Percentiles rank a stretch among this genome's conserved stretches.
These are phyloP conservation scores for Bruguiera gymnorhiza DNA, from an alignment of 345 rosid species.

Conservation along the genomic window DNA sequence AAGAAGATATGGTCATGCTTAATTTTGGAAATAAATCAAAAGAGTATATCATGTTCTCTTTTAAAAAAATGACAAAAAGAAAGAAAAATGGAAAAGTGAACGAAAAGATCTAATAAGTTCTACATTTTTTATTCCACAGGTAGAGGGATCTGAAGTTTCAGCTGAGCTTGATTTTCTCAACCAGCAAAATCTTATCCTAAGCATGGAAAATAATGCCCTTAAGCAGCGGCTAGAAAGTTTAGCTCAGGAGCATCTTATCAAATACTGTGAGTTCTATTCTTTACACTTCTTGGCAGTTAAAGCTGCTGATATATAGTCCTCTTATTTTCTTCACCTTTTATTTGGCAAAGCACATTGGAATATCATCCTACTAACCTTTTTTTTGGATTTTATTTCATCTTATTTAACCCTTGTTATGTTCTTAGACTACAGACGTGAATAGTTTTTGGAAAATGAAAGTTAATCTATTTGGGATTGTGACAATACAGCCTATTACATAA, in stretches of 20 bases:
- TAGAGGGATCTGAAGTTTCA: conserved; percentile 72
- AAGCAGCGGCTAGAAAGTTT: conserved; percentile 75
- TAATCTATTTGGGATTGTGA: too few species aligned
- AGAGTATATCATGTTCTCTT: too few species aligned
- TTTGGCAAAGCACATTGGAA: background rate
- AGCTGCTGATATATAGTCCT: background rate
- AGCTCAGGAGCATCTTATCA: conserved; percentile 78
- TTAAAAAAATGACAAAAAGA: too few species aligned
- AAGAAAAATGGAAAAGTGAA: too few species aligned
- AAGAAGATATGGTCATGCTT: background rate
- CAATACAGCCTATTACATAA: too few species aligned
- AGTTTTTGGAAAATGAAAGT: too few species aligned
- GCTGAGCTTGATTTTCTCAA: conserved; percentile 89
- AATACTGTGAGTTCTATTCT: conserved; percentile 50
- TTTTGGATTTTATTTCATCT: background rate
- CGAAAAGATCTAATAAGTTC: background rate
- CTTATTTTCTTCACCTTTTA: background rate
- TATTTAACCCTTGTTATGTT: background rate
- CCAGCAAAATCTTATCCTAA: conserved; percentile 71
- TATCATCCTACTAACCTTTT: background rate
- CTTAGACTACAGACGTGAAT: background rate
- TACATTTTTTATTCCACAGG: conserved; percentile 37
- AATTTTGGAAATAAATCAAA: background rate
- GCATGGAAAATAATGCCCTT: conserved; percentile 90
- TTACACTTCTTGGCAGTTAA: background rate